Evolutionary conservation across 2,329 filamentous ascomycete species (phyloP).

Genomic region (Aspergillus unguis): DNA sequence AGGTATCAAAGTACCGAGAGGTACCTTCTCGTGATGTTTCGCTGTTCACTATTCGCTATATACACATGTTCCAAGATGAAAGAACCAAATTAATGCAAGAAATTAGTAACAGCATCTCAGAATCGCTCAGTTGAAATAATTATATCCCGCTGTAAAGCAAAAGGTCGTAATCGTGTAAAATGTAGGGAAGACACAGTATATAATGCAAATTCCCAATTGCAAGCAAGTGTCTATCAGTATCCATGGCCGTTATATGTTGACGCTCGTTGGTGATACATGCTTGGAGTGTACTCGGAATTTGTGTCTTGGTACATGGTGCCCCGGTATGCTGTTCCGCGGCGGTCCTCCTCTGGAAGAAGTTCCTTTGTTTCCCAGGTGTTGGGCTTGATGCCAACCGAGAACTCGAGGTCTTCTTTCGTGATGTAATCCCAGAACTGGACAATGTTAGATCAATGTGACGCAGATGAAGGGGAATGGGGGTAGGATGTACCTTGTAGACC

Average conservation of each 20-base stretch:
- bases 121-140: too few relatives aligned
- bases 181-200: too few relatives aligned
- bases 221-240: conserved; percentile 23
- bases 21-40: too few relatives aligned
- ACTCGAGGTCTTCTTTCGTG: conserved; percentile 96
- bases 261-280: conserved; percentile 42
- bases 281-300: conserved; percentile 44
- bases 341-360: conserved; percentile 74
- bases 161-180: too few relatives aligned
- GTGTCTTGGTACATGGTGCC: conserved; percentile 64
- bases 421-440: conserved; percentile 96
- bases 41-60: too few relatives aligned
- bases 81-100: too few relatives aligned
- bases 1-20: too few relatives aligned
- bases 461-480: background rate
- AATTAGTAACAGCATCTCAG: too few relatives aligned
- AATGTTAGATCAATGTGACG: conserved; percentile 5
- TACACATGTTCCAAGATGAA: too few relatives aligned
- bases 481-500: conserved; percentile 81
- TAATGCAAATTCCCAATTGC: too few relatives aligned
- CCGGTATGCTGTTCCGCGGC: conserved; percentile 67
- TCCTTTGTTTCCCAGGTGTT: conserved; percentile 99
- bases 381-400: conserved; percentile 89
- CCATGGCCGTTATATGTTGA: conserved; percentile 39
- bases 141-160: too few relatives aligned